phyloP scores from a whole-genome alignment of 768 basidiomycete genomes.

The Tricholomella constricta region DNA sequence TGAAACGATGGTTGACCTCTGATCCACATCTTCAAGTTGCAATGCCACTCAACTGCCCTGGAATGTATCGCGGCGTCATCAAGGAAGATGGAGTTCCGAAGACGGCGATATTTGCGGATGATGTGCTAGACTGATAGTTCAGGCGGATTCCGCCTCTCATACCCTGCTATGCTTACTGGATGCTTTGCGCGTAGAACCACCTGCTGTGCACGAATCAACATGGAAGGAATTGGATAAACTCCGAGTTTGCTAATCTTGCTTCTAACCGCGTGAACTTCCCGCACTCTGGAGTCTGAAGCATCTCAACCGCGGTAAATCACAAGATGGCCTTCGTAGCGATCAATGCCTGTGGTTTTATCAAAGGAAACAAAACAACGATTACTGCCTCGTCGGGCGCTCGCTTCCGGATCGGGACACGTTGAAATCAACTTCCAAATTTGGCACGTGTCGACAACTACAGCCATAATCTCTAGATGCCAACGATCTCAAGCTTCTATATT shows the following conservation, averaged over 20 bases:
- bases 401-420: not conserved
- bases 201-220: not conserved
- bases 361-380: not conserved
- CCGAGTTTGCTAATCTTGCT: not conserved
- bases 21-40: slow-evolving; percentile 46
- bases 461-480: not conserved
- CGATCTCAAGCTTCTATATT: not conserved
- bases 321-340: not conserved
- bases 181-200: not conserved
- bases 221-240: not conserved
- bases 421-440: not conserved
- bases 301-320: not conserved
- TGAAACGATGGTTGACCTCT: not conserved
- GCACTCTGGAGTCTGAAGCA: no score
- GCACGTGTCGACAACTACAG: not conserved
- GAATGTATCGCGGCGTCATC: slow-evolving; percentile 85
- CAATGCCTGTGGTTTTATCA: not conserved
- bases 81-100: slow-evolving; percentile 66
- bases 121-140: slow-evolving; percentile 37
- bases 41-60: slow-evolving; percentile 72
- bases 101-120: slow-evolving; percentile 79
- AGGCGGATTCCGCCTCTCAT: not conserved
- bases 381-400: not conserved
- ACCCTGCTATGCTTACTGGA: not conserved
- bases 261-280: no score